Percentiles rank a stretch among this genome's conserved stretches.
phyloP scores from a whole-genome alignment of 345 rosid genomes.

The Linum usitatissimum region DNA sequence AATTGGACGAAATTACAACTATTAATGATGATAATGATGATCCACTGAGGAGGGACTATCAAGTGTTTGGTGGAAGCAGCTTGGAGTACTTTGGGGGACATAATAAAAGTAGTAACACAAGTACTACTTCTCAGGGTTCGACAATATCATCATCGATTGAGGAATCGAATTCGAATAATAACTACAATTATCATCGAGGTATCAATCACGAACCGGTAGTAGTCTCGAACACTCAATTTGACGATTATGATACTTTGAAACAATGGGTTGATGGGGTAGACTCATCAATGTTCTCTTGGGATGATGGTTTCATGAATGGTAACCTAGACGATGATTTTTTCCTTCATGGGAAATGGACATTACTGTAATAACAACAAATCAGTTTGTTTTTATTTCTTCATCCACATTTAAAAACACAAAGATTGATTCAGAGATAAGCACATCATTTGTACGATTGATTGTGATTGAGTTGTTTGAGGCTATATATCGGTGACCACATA shows the following conservation, averaged over 20 bases:
- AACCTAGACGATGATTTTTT: conserved; percentile 33
- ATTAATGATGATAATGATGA: conserved; percentile 3
- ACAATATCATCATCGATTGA: conserved; percentile 17
- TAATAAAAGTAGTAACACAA: conserved; percentile 28
- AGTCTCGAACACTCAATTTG: neutral
- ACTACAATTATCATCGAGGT: neutral
- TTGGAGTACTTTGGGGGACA: conserved; percentile 24
- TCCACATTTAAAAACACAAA: too few relatives aligned
- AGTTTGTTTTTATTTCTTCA: neutral
- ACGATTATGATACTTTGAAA: conserved; percentile 16
- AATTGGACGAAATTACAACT: conserved; percentile 17
- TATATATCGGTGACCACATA: too few relatives aligned
- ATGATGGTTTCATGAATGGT: conserved; percentile 26
- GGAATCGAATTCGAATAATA: conserved; percentile 20
- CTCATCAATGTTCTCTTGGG: conserved; percentile 60
- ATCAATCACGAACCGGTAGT: neutral
- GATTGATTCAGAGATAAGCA: neutral
- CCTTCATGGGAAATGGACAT: conserved; percentile 19
- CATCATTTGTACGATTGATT: neutral
- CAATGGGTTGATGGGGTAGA: conserved; percentile 52
- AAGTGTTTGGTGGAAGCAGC: conserved; percentile 23
- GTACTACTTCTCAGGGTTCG: conserved; percentile 18
- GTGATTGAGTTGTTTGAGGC: neutral
- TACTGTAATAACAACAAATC: neutral
- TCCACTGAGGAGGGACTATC: conserved; percentile 25